phyloP scores from a whole-genome alignment of 2,329 filamentous ascomycete species.

The Aspergillus vadensis region DNA sequence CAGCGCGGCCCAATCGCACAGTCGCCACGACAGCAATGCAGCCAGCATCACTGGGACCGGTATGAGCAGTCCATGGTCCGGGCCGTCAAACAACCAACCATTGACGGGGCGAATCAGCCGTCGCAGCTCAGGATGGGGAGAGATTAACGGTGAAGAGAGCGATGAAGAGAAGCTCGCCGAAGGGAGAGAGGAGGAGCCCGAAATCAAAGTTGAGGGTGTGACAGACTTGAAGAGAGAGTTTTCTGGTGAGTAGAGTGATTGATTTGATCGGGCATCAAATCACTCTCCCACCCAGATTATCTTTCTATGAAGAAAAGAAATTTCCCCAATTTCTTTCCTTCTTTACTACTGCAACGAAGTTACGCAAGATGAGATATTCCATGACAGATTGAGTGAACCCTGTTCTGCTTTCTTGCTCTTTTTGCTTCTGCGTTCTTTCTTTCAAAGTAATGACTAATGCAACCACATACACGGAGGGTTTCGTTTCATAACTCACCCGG shows the following conservation, averaged over 20 bases:
- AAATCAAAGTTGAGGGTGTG: background rate
- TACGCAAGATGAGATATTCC: slow-evolving; percentile 12
- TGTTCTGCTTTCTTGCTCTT: slow-evolving; percentile 6
- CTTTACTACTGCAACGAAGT: slow-evolving; percentile 8
- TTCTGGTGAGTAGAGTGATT: background rate
- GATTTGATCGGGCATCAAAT: background rate
- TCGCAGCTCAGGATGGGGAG: slow-evolving; percentile 49
- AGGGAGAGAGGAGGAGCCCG: slow-evolving; percentile 5
- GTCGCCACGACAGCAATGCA: slow-evolving; percentile 76
- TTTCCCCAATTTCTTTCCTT: background rate
- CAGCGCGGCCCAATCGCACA: slow-evolving; percentile 75
- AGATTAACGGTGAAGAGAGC: slow-evolving; percentile 43
- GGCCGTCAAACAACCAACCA: slow-evolving; percentile 26
- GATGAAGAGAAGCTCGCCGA: slow-evolving; percentile 33
- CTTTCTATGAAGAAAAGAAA: too few species aligned
- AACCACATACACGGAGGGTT: background rate
- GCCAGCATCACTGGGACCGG: slow-evolving; percentile 66
- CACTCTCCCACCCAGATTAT: background rate
- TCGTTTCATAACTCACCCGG: too few species aligned
- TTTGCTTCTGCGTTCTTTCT: slow-evolving; percentile 4
- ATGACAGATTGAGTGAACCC: slow-evolving; percentile 13
- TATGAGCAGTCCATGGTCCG: slow-evolving; percentile 58
- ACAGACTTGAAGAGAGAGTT: background rate
- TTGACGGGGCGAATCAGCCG: slow-evolving; percentile 44
- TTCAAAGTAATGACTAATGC: slow-evolving; percentile 11